These are phyloP conservation scores for Tolypocladium endophyticum DNA, from an alignment of 2,329 filamentous ascomycete species.

Conservation along the genomic window DNA sequence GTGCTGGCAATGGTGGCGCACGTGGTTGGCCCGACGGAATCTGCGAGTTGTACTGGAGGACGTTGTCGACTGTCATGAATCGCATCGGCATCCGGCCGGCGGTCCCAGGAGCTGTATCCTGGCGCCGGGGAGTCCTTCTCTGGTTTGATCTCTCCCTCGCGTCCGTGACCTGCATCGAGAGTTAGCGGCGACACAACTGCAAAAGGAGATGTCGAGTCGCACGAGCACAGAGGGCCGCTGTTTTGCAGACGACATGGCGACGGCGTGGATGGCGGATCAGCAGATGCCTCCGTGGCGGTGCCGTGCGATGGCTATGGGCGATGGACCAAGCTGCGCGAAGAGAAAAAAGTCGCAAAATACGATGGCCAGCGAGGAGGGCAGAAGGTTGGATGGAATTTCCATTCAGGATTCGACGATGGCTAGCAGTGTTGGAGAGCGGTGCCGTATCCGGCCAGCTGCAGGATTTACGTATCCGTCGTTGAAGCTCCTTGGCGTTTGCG, in stretches of 20 bases:
- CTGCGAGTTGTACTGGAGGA: constrained; percentile 86
- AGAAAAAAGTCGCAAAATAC: not conserved
- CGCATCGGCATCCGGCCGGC: constrained; percentile 43
- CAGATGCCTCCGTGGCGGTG: not conserved
- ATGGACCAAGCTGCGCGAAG: not conserved
- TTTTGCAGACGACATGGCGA: constrained; percentile 34
- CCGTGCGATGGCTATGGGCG: not conserved
- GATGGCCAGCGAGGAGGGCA: not conserved
- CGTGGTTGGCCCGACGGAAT: constrained; percentile 91
- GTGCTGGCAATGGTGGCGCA: constrained; percentile 47
- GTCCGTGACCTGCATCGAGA: constrained; percentile 23
- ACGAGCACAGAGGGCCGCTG: constrained; percentile 53
- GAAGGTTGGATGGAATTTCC: not conserved
- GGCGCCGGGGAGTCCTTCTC: constrained; percentile 21
- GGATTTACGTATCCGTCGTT: not conserved
- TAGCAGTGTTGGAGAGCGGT: not conserved
- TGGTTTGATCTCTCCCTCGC: constrained; percentile 23
- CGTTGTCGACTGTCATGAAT: constrained; percentile 85
- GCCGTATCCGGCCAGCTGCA: not conserved
- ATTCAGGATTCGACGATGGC: not conserved
- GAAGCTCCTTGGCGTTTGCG: not conserved
- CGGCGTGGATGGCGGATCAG: not conserved
- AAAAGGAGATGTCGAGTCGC: constrained; percentile 11
- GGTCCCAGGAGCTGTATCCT: constrained; percentile 18
- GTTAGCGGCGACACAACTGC: constrained; percentile 4